A percentile compares a stretch with the other conserved stretches of the same genome.
These are phyloP conservation scores for Ceratocystiopsis brevicomis DNA, from an alignment of 2,329 filamentous ascomycete species.

Conservation along the genomic window DNA sequence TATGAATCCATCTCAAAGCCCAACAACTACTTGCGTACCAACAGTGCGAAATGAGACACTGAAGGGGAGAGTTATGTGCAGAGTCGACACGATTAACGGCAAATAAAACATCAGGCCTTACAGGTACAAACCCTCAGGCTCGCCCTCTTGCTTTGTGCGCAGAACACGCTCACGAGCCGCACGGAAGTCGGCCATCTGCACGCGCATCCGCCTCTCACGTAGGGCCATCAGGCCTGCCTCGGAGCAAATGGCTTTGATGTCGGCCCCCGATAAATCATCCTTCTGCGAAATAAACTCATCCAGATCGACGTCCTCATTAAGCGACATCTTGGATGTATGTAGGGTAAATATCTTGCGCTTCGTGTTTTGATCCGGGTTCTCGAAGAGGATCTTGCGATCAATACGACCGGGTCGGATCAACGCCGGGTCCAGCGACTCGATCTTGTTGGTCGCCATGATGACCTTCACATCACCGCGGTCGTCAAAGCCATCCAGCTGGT, in stretches of 20 bases:
- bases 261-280: slow-evolving; percentile 88
- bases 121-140: slow-evolving; percentile 96
- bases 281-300: slow-evolving; percentile 98
- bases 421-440: slow-evolving; percentile 88
- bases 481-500: slow-evolving; percentile 96
- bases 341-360: slow-evolving; percentile 95
- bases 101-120: slow-evolving; percentile 26
- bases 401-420: slow-evolving; percentile 94
- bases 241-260: slow-evolving; percentile 98
- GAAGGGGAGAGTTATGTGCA: no score
- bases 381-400: slow-evolving; percentile 81
- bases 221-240: slow-evolving; percentile 90
- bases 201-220: slow-evolving; percentile 87
- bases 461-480: slow-evolving; percentile 98
- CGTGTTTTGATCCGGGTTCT: slow-evolving; percentile 62
- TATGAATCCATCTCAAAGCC: no score
- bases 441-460: slow-evolving; percentile 99
- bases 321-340: slow-evolving; percentile 96
- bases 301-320: slow-evolving; percentile 90
- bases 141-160: slow-evolving; percentile 96
- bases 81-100: no score
- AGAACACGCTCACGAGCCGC: slow-evolving; percentile 82
- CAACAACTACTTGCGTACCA: no score
- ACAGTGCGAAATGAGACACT: no score
- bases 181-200: slow-evolving; percentile 97